Evolutionary conservation across 1,139 yeast species (phyloP).

Genomic region (Lodderomyces oxycetoniae): DNA sequence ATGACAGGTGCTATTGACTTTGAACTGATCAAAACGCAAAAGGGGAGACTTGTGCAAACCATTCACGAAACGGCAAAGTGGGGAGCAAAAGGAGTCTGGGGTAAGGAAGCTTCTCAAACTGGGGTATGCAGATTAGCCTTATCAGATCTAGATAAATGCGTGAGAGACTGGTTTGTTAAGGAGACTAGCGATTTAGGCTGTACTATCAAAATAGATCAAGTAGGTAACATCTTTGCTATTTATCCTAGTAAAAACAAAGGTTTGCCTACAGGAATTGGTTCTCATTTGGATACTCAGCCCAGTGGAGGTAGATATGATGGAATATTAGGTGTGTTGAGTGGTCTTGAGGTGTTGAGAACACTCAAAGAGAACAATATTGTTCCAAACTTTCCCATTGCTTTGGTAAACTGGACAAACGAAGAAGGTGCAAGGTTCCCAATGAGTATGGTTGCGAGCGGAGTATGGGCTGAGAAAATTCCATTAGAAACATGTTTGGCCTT

Average conservation of each 20-base stretch:
- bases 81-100: conserved; percentile 65
- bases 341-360: conserved; percentile 62
- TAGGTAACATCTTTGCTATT: conserved; percentile 65
- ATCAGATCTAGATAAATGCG: conserved; percentile 55
- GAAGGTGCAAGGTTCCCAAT: conserved; percentile 75
- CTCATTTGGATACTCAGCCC: conserved; percentile 77
- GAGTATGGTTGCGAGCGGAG: conserved; percentile 60
- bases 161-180: conserved; percentile 62
- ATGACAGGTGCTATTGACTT: conserved; percentile 3
- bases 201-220: conserved; percentile 49
- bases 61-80: conserved; percentile 58
- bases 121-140: conserved; percentile 63
- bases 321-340: conserved; percentile 62
- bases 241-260: conserved; percentile 49
- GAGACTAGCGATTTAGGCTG: conserved; percentile 56
- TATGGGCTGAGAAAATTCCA: conserved; percentile 54
- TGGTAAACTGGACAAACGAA: conserved; percentile 70
- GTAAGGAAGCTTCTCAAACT: conserved; percentile 50
- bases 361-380: conserved; percentile 51
- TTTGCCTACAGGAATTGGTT: conserved; percentile 64
- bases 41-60: conserved; percentile 30
- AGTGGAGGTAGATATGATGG: conserved; percentile 77
- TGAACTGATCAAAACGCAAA: conserved; percentile 9
- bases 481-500: conserved; percentile 47
- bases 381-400: conserved; percentile 63